phyloP scores from a whole-genome alignment of 306 rosid genomes.

The Hippophae gyantsensis region DNA sequence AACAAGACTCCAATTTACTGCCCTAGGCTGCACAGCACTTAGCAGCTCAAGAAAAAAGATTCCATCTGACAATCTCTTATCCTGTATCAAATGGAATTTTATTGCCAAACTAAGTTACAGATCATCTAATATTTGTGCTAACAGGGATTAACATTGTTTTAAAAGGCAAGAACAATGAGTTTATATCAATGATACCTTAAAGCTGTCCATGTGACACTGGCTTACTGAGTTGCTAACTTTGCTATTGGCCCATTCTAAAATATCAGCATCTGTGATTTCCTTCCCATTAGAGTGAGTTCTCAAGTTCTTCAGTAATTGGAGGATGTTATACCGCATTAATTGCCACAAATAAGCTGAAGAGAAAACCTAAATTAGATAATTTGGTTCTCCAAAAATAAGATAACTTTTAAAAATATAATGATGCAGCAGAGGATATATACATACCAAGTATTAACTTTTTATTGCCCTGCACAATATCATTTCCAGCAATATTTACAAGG shows the following conservation, averaged over 20 bases:
- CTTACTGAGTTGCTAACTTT: constrained; percentile 72
- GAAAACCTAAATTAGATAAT: constrained; percentile 9
- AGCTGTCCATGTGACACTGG: constrained; percentile 67
- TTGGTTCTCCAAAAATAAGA: too few species aligned
- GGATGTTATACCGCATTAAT: constrained; percentile 82
- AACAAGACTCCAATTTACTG: constrained; percentile 86
- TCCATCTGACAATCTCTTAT: constrained; percentile 76
- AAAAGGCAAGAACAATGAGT: too few species aligned
- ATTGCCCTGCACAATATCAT: constrained; percentile 92
- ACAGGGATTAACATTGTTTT: too few species aligned
- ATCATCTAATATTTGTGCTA: neutral
- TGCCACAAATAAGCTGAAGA: constrained; percentile 92
- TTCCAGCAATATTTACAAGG: constrained; percentile 88
- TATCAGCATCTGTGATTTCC: constrained; percentile 83
- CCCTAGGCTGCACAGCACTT: constrained; percentile 80
- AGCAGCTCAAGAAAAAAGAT: constrained; percentile 92
- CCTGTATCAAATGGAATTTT: constrained; percentile 34
- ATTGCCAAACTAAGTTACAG: neutral
- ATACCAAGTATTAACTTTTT: constrained; percentile 85
- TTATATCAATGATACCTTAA: constrained; percentile 42
- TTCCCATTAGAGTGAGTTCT: constrained; percentile 88
- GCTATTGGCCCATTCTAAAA: constrained; percentile 83
- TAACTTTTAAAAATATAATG: neutral
- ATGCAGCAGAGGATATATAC: neutral
- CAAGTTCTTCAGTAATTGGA: constrained; percentile 84